Evolutionary conservation across 2,329 filamentous ascomycete genomes (phyloP).

Genomic region (Colletotrichum eleusines): DNA sequence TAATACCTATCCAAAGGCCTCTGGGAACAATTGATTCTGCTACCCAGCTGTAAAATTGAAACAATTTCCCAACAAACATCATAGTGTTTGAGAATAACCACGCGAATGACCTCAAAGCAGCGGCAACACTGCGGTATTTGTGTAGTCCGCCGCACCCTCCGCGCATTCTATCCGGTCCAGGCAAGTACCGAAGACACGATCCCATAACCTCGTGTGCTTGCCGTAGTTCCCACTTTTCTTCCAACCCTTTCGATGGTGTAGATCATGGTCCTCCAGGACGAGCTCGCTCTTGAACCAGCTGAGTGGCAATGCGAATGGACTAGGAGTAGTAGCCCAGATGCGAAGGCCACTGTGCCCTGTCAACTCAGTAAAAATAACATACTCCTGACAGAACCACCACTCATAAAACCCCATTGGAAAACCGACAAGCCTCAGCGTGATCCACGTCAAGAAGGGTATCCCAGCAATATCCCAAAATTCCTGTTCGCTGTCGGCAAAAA

Average conservation of each 20-base stretch:
- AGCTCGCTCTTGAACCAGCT: slow-evolving; percentile 50
- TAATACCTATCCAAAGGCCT: too few species aligned
- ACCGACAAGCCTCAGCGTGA: slow-evolving; percentile 50
- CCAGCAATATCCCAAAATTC: slow-evolving; percentile 57
- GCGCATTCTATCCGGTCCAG: slow-evolving; percentile 52
- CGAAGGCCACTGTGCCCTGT: slow-evolving; percentile 56
- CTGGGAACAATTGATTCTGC: too few species aligned
- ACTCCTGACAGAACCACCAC: slow-evolving; percentile 60
- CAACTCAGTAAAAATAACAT: slow-evolving; percentile 56
- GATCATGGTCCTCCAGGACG: slow-evolving; percentile 57
- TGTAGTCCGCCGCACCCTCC: slow-evolving; percentile 50
- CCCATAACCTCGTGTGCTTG: slow-evolving; percentile 55
- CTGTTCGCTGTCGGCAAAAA: slow-evolving; percentile 58
- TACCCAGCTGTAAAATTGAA: neutral
- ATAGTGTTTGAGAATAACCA: too few species aligned
- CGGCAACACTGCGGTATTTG: slow-evolving; percentile 46
- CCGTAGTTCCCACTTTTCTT: slow-evolving; percentile 54
- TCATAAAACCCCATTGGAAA: slow-evolving; percentile 61
- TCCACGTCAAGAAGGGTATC: slow-evolving; percentile 56
- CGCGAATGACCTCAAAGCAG: slow-evolving; percentile 39
- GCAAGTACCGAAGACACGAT: slow-evolving; percentile 53
- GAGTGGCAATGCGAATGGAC: slow-evolving; percentile 51
- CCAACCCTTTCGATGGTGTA: slow-evolving; percentile 56
- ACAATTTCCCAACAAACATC: neutral
- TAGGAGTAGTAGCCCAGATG: slow-evolving; percentile 51